A percentile compares a stretch with the other conserved stretches of the same genome.
phyloP scores from a whole-genome alignment of 306 rosid species.

The Rosa rugosa region DNA sequence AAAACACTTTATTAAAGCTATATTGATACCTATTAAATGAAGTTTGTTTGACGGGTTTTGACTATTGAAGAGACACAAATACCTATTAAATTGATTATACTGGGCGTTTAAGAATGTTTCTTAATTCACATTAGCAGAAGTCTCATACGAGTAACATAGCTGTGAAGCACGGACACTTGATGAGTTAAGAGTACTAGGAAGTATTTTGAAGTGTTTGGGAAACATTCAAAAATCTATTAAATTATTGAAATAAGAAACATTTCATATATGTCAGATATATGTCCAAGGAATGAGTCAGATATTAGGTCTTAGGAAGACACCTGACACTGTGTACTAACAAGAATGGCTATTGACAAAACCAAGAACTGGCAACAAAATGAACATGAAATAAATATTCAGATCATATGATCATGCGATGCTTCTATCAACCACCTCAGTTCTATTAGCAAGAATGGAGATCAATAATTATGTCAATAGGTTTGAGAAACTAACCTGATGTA shows the following conservation, averaged over 20 bases:
- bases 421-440: neutral
- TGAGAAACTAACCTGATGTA: constrained; percentile 65
- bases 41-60: neutral
- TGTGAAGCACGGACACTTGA: neutral
- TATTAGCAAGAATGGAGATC: neutral
- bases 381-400: neutral
- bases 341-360: neutral
- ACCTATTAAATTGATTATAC: neutral
- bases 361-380: neutral
- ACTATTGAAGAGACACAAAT: neutral
- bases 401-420: neutral
- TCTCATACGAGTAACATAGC: neutral
- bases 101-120: too few relatives aligned
- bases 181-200: neutral
- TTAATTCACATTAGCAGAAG: neutral
- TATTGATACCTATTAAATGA: neutral
- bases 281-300: neutral
- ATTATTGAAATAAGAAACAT: neutral
- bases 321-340: neutral
- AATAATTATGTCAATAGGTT: neutral
- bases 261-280: neutral
- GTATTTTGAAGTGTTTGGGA: neutral
- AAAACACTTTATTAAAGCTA: neutral
- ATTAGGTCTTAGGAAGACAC: neutral
- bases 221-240: neutral